Conservation (phyloP, 805 yeast genomes). For the Nakazawaea ernobii region DNA sequence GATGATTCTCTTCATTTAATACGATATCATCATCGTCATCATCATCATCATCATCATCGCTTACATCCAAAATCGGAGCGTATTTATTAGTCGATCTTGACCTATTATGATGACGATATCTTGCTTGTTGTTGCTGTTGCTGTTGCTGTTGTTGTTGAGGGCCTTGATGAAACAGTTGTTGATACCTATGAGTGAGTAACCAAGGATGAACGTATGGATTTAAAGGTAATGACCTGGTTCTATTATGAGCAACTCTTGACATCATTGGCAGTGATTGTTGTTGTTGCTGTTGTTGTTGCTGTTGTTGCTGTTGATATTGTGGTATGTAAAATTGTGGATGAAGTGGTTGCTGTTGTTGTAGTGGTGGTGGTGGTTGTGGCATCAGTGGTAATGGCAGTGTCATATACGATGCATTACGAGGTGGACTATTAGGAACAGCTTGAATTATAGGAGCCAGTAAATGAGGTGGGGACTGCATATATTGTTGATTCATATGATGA, state of each 20-base stretch:
- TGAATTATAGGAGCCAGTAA: background rate
- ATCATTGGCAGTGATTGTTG: background rate
- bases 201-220: constrained; percentile 4
- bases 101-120: background rate
- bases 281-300: background rate
- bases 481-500: background rate
- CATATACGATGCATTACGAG: background rate
- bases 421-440: background rate
- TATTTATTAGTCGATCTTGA: constrained; percentile 8
- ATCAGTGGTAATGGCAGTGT: too few species aligned
- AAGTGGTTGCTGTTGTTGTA: background rate
- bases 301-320: constrained; percentile 3
- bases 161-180: background rate
- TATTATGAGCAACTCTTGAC: background rate
- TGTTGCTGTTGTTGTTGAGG: too few species aligned
- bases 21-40: constrained; percentile 18
- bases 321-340: too few species aligned
- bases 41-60: constrained; percentile 17
- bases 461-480: background rate
- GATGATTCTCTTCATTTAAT: constrained; percentile 2
- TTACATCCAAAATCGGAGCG: constrained; percentile 12
- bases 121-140: background rate
- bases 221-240: constrained; percentile 8
- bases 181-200: constrained; percentile 1
- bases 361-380: background rate